These are phyloP conservation scores for Kodamaea leandrae DNA, from an alignment of 805 yeast species.

Conservation along the genomic window DNA sequence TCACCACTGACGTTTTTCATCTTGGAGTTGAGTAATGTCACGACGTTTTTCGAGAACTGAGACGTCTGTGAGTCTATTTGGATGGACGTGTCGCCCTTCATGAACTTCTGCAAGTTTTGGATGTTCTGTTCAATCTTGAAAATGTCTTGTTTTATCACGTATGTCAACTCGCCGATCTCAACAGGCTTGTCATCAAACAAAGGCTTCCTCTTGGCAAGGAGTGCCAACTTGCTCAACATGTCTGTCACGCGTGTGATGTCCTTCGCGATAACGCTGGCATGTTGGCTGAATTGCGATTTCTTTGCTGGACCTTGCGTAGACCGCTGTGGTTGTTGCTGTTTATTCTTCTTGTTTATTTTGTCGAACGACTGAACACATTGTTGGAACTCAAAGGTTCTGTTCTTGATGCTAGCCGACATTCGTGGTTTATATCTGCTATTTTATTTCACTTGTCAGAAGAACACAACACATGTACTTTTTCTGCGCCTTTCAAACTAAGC, in stretches of 20 bases:
- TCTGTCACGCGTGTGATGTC: slow-evolving; percentile 87
- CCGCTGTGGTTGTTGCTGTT: slow-evolving; percentile 13
- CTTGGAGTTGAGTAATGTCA: slow-evolving; percentile 81
- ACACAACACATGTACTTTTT: slow-evolving; percentile 1
- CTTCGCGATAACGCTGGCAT: slow-evolving; percentile 81
- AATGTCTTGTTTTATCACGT: slow-evolving; percentile 81
- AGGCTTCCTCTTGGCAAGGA: slow-evolving; percentile 84
- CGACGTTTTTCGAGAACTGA: slow-evolving; percentile 81
- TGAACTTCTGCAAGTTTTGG: slow-evolving; percentile 56
- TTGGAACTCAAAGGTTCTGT: slow-evolving; percentile 89
- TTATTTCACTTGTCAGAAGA: too few relatives aligned
- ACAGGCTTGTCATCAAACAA: slow-evolving; percentile 91
- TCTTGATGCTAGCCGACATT: slow-evolving; percentile 48
- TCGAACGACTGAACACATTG: slow-evolving; percentile 81
- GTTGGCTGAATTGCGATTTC: slow-evolving; percentile 44
- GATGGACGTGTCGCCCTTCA: slow-evolving; percentile 43
- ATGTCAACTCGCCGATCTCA: slow-evolving; percentile 89
- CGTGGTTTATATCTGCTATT: not conserved
- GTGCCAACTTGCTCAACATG: slow-evolving; percentile 74
- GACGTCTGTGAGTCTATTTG: slow-evolving; percentile 58
- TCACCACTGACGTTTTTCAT: slow-evolving; percentile 91
- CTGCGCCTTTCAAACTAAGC: not conserved
- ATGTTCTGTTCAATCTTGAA: slow-evolving; percentile 73
- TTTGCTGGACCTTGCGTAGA: slow-evolving; percentile 18
- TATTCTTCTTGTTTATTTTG: slow-evolving; percentile 50